Evolutionary conservation across 2,329 filamentous ascomycete species (phyloP).

Genomic region (Colletotrichum karsti): DNA sequence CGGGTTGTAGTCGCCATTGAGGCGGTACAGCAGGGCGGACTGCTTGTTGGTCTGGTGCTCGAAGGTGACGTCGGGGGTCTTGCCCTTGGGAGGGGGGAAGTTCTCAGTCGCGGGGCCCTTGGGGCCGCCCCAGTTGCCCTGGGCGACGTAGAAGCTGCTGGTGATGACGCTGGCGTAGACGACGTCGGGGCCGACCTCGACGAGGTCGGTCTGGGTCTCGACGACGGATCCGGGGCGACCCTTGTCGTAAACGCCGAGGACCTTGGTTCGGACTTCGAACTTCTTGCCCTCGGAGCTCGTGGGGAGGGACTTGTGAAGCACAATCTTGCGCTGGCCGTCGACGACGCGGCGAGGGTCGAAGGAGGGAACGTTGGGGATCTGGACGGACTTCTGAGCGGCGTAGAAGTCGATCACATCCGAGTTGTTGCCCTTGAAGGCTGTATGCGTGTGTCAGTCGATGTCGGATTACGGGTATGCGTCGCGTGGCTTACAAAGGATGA

Average conservation of each 20-base stretch:
- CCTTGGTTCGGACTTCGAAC: constrained; percentile 81
- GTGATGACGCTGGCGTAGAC: constrained; percentile 76
- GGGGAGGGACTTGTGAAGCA: constrained; percentile 80
- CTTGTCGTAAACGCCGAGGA: constrained; percentile 90
- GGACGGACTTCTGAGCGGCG: constrained; percentile 68
- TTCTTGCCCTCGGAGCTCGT: constrained; percentile 73
- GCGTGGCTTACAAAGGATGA: constrained; percentile 73
- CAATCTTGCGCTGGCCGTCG: constrained; percentile 84
- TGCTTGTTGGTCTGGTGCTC: constrained; percentile 76
- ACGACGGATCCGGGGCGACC: constrained; percentile 84
- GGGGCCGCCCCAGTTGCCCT: constrained; percentile 86
- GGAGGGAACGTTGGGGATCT: constrained; percentile 79
- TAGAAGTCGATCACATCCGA: constrained; percentile 89
- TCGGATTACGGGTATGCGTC: background rate
- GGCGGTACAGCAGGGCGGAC: constrained; percentile 80
- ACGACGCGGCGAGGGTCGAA: constrained; percentile 80
- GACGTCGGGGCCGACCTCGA: constrained; percentile 74
- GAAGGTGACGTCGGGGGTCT: constrained; percentile 75
- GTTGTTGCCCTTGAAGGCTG: constrained; percentile 79
- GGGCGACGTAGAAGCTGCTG: constrained; percentile 81
- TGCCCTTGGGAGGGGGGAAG: constrained; percentile 79
- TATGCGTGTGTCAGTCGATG: constrained; percentile 14
- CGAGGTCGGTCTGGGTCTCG: constrained; percentile 80
- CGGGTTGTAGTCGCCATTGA: constrained; percentile 96
- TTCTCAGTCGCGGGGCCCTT: constrained; percentile 85